Base-by-base conservation (phyloP, 306 rosid genomes). In the Prunus armeniaca region DNA sequence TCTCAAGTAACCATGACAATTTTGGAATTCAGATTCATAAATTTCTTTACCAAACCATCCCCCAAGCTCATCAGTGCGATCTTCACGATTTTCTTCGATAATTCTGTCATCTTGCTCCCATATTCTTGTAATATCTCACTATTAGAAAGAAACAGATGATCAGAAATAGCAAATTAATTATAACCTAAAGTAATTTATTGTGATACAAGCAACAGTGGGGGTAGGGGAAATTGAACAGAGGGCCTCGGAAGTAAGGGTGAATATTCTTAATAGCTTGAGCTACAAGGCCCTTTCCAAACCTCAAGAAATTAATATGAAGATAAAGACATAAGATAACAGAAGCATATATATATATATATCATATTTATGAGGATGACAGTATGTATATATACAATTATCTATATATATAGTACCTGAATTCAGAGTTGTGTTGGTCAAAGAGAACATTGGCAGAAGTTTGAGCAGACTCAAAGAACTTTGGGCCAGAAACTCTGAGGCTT, bases 1-100 rank as follows among this genome's bases (percentile, higher is more conserved):
- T 76, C 99, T 90, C 43, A 95, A 60, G 85, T 92, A 92, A 12
- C 99, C 99, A 68, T 90, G 86, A 77, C 97, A 91, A 13, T 90
- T 88, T 55, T 77, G 84, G 87, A 95, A 95, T 63, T 95, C 91
- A 17, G 85, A 28, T 66, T 86, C 90, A 58, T 85, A 81, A 80
- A 87, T 62, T 84, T 71, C 34, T 67, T 84, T 77, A 82, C 92
- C 58, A 89, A 87, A 5, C 84, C 90, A 3, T 88, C 96, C 24
- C 90, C 93, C 49, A 92, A 79, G 80, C 89, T 84, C 93, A 81
- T 88, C 76, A 92, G 19, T 18, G 85, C 80, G 76, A 86, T 78
- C 83, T 85, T 76, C 25, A 88, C 58, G 54, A 95, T 86, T 69
- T 82, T 88, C 79, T 89, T 84, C 4, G 92, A 90, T 62, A 95